A percentile compares a stretch with the other conserved stretches of the same genome.
phyloP scores from a whole-genome alignment of 306 rosid species.

The Prosopis cineraria region DNA sequence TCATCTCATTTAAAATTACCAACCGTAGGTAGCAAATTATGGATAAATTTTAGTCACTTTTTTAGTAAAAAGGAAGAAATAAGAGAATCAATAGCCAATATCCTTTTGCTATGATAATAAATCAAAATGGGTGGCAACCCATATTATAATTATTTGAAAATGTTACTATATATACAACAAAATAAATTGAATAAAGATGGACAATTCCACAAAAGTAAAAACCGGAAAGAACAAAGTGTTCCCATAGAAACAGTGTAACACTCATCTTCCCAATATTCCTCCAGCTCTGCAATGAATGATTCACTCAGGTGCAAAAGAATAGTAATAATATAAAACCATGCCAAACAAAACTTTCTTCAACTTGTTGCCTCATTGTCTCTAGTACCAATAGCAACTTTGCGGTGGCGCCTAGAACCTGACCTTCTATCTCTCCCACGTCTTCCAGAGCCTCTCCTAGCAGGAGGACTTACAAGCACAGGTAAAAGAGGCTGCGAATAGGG shows the following conservation, averaged over 20 bases:
- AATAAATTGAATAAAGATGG: constrained; percentile 51
- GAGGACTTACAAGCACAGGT: constrained; percentile 32
- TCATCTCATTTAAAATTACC: too few species aligned
- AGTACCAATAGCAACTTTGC: constrained; percentile 61
- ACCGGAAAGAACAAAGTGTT: constrained; percentile 38
- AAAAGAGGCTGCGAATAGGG: constrained; percentile 32
- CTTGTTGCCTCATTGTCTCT: constrained; percentile 42
- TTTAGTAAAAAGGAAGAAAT: constrained; percentile 25
- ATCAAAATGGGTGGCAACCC: constrained; percentile 50
- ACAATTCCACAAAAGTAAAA: constrained; percentile 28
- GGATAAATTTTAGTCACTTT: constrained; percentile 29
- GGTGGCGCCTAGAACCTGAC: constrained; percentile 66
- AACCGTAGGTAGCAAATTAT: too few species aligned
- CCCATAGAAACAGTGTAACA: constrained; percentile 40
- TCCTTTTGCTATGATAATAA: constrained; percentile 32
- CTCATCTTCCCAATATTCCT: constrained; percentile 47
- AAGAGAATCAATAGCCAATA: constrained; percentile 26
- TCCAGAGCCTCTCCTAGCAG: constrained; percentile 46
- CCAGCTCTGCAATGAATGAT: constrained; percentile 41
- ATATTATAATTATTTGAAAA: constrained; percentile 45
- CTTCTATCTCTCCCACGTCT: constrained; percentile 70
- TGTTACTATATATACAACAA: constrained; percentile 54
- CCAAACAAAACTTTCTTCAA: constrained; percentile 53
- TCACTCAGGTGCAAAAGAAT: constrained; percentile 42
- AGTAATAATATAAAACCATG: constrained; percentile 29